Base-by-base conservation (phyloP, 768 basidiomycete genomes). In the Candolleomyces aberdarensis region DNA sequence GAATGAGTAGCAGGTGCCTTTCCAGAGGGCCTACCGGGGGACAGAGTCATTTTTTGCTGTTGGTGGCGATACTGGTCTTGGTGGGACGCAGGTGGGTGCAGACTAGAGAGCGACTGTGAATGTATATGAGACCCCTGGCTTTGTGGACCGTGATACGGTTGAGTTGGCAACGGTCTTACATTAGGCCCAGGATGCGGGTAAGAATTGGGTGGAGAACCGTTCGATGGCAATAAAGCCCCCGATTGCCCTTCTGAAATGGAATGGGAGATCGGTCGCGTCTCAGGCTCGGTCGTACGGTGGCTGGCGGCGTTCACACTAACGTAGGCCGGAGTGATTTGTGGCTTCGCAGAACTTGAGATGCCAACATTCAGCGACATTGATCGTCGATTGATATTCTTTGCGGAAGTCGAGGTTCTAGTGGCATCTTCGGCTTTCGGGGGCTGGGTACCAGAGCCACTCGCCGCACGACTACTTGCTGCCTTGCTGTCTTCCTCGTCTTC, bases 301-400 rank as follows among this genome's bases (percentile, higher is more conserved):
- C 26, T 70, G 62, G 46, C 67, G 59, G 22, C 43, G 22, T 47
- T 57, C 5, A 67, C 52, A 56, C 68, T 64, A 41, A 60, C 63
- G 62, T 70, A 39, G 69, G 62, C 60, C 13, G 62, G 51, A 57
- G 55, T 61, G 54, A 49, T 47, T 44, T 36, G 67, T 67, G 57
- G 76, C 55, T 55, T 47, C 50, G 71, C 47, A 29, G 62, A 61
- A 44, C 62, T 51, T 19, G 52, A 20, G 39, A 57, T 56, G 9
- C 78, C 77, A 36, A 85, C 70, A 62, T 79, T 86, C 26, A 91
- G 76, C 4, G 88, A 91, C 70, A 86, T 80, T 1, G 89, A 89
- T 44, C 87, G 83, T 53, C 86, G 78, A 63, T 87, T 83, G 57
- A 79, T 75, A 8, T 78, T 70, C 65, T 80, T 81, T 41, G 78